A percentile compares a stretch with the other conserved stretches of the same genome.
phyloP scores from a whole-genome alignment of 352 stramenopile genomes.

The Globisporangium heterothallicum region DNA sequence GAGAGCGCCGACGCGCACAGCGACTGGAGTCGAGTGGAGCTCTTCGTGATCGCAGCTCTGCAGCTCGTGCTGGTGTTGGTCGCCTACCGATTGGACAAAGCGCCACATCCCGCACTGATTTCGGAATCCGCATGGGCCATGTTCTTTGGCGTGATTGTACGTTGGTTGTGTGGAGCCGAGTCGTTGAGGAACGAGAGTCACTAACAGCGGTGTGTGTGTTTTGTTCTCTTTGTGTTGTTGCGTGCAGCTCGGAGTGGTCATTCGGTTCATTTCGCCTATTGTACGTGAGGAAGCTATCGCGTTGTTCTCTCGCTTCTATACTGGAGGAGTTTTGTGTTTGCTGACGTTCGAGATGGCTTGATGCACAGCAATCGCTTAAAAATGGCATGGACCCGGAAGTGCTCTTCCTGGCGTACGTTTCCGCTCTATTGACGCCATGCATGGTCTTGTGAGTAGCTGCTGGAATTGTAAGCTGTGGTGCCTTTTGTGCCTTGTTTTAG shows the following conservation, averaged over 20 bases:
- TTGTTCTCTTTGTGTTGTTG: background rate
- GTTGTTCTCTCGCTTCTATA: no score
- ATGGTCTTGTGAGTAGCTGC: background rate
- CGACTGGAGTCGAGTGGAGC: constrained; percentile 70
- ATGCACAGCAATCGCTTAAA: constrained; percentile 63
- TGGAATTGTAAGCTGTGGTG: background rate
- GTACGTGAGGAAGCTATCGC: constrained; percentile 15
- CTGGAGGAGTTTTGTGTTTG: constrained; percentile 3
- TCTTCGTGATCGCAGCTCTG: constrained; percentile 76
- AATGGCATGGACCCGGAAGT: constrained; percentile 80
- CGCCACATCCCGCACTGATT: constrained; percentile 57
- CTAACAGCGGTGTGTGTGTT: background rate
- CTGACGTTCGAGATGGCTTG: background rate
- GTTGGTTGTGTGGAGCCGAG: constrained; percentile 9
- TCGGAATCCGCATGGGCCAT: constrained; percentile 81
- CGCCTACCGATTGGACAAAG: constrained; percentile 71
- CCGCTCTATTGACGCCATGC: background rate
- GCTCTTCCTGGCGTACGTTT: constrained; percentile 72
- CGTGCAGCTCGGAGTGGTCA: constrained; percentile 58
- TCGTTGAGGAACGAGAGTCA: background rate
- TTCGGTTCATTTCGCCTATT: constrained; percentile 78
- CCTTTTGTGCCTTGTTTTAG: constrained; percentile 9
- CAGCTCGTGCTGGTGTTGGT: constrained; percentile 80
- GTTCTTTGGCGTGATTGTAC: constrained; percentile 78
- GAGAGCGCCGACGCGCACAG: constrained; percentile 17